Percentiles rank a stretch among this genome's conserved stretches.
These are phyloP conservation scores for Oryza officinalis DNA, from an alignment of 176 grass and related monocot species.

Conservation along the genomic window DNA sequence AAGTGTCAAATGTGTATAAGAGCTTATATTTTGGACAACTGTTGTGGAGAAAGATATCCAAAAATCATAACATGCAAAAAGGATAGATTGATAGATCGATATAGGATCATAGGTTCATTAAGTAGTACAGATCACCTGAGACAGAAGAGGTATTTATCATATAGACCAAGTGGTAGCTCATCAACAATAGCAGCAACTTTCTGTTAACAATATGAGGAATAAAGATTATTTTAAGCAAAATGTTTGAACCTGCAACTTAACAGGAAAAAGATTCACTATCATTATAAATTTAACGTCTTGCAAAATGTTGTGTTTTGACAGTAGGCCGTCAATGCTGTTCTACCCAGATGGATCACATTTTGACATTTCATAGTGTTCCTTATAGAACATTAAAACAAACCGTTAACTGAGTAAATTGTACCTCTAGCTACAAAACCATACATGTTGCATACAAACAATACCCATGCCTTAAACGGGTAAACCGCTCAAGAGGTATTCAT, in stretches of 20 bases:
- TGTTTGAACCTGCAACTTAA: neutral
- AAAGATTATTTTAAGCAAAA: constrained; percentile 23
- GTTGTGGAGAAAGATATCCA: constrained; percentile 14
- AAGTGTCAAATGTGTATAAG: neutral
- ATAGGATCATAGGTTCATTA: constrained; percentile 16
- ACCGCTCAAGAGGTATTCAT: neutral
- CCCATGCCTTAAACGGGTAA: neutral
- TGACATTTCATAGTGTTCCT: neutral
- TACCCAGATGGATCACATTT: constrained; percentile 12
- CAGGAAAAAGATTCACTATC: constrained; percentile 7
- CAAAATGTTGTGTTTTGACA: neutral
- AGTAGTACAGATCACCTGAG: constrained; percentile 51
- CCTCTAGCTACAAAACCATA: neutral
- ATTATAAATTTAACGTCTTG: constrained; percentile 18
- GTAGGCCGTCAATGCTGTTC: neutral
- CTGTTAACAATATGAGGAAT: constrained; percentile 49
- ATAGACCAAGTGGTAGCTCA: constrained; percentile 70
- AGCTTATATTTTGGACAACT: neutral
- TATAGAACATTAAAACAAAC: constrained; percentile 20
- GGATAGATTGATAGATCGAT: constrained; percentile 1
- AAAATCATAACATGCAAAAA: neutral
- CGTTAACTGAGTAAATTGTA: neutral
- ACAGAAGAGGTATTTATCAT: constrained; percentile 96
- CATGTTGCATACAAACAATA: neutral
- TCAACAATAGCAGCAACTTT: constrained; percentile 93